Base-by-base conservation (phyloP, 169 alveolate genomes). In the Cryptosporidium felis region DNA sequence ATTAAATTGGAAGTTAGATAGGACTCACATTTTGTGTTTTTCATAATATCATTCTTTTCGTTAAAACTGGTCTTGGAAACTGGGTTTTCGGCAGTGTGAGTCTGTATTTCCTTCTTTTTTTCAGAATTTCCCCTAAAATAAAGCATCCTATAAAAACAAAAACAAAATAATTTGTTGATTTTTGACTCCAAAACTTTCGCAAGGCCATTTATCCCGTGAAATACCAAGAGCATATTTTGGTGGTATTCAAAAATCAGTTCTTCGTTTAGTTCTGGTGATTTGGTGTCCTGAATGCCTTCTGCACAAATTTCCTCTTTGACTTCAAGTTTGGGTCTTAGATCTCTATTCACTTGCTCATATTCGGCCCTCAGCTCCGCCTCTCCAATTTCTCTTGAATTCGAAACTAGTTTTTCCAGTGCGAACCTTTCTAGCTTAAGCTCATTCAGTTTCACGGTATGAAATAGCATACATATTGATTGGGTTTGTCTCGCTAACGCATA, bases 401-500 rank as follows among this genome's bases (percentile, higher is more conserved):
- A 38, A 18, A 36, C 23, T 40, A 74, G 41, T 38, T 23, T 74
- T 36, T 32, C 45, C 34, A 74, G 32, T 16, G 85, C 67, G 28
- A 38, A 74, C 18, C 16, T 74, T 30, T 74, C 36, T 51, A 40
- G n/a, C 21, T 74, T 74, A 53, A 53, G 23, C 26, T 74, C 85
- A 21, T 14, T 30, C 53, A 74, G 26, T 53, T 18, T 56, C n/a
- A 74, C 14, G 21, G 44, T 34, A 49, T 51, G 63, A 53, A 74
- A 74, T 34, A 74, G 56, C 85, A 74, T 74, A 32, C 85, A 74
- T 5, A 74, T 36, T 8, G 85, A 49, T 18, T 74, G 85, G 16
- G 85, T 74, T 51, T 74, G 85, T 8, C 85, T 74, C 38, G 85
- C 66, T 36, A 74, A 53, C 16, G 85, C 85, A 38, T 74, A 74